Conservation (phyloP, 116 monocot genomes). For the Posidonia oceanica region DNA sequence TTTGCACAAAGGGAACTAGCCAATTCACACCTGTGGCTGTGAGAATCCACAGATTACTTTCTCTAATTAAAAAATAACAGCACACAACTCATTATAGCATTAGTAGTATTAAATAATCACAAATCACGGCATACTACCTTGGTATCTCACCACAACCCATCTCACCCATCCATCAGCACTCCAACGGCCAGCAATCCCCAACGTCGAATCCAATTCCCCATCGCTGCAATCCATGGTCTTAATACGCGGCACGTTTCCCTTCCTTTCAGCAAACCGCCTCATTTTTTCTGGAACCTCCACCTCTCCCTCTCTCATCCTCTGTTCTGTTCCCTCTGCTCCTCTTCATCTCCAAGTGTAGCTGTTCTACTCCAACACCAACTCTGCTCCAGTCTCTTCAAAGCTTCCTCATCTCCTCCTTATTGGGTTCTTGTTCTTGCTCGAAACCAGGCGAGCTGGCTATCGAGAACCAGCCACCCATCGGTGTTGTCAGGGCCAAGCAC, state of each 20-base stretch:
- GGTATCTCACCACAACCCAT: neutral
- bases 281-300: slow-evolving; percentile 6
- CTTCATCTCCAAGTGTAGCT: too few species aligned
- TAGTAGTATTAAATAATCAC: too few species aligned
- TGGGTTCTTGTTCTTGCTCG: neutral
- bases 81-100: too few species aligned
- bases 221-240: slow-evolving; percentile 1
- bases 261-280: slow-evolving; percentile 7
- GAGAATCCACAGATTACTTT: too few species aligned
- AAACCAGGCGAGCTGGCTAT: slow-evolving; percentile 20
- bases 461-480: slow-evolving; percentile 21
- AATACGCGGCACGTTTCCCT: slow-evolving; percentile 9
- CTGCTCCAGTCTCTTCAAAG: neutral
- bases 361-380: neutral
- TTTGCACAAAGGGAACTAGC: too few species aligned
- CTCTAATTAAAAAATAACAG: too few species aligned
- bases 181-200: neutral
- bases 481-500: slow-evolving; percentile 20
- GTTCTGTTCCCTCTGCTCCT: too few species aligned
- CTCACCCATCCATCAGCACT: neutral
- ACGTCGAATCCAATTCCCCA: slow-evolving; percentile 1
- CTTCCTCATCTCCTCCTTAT: neutral
- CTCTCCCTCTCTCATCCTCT: neutral
- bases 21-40: too few species aligned
- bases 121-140: too few species aligned